phyloP scores from a whole-genome alignment of 257 asterid genomes.

The Penstemon barbatus region DNA sequence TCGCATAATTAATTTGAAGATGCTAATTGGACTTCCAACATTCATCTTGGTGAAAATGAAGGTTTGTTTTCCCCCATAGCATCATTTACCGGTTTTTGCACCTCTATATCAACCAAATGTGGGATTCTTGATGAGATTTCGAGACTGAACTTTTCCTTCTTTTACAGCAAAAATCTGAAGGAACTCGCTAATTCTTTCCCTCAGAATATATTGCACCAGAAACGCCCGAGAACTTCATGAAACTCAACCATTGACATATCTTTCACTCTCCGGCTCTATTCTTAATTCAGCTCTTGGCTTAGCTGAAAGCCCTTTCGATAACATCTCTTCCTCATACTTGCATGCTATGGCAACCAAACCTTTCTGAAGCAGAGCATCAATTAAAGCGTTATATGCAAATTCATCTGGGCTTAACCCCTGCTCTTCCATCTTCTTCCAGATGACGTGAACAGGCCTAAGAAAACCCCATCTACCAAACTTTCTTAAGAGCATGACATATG shows the following conservation, averaged over 20 bases:
- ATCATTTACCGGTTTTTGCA: no score
- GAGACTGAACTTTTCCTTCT: no score
- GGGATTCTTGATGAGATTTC: no score
- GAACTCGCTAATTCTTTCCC: no score
- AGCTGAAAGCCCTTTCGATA: constrained; percentile 77
- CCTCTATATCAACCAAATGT: no score
- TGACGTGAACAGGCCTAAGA: constrained; percentile 66
- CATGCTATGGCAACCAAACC: constrained; percentile 82
- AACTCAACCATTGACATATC: constrained; percentile 33
- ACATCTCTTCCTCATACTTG: constrained; percentile 81
- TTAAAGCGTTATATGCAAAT: constrained; percentile 78
- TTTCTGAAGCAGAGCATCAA: constrained; percentile 82
- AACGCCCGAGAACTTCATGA: background rate
- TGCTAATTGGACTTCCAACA: no score
- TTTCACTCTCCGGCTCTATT: constrained; percentile 33
- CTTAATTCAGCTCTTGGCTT: constrained; percentile 70
- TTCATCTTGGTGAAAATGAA: no score
- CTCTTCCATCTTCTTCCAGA: constrained; percentile 78
- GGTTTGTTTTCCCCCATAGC: no score
- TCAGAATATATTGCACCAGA: no score
- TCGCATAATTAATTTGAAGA: no score
- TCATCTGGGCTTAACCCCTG: constrained; percentile 85
- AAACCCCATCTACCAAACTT: constrained; percentile 98
- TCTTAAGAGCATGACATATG: constrained; percentile 88
- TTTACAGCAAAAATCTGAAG: no score